phyloP scores from a whole-genome alignment of 257 asterid species.

The Gentiana straminea region DNA sequence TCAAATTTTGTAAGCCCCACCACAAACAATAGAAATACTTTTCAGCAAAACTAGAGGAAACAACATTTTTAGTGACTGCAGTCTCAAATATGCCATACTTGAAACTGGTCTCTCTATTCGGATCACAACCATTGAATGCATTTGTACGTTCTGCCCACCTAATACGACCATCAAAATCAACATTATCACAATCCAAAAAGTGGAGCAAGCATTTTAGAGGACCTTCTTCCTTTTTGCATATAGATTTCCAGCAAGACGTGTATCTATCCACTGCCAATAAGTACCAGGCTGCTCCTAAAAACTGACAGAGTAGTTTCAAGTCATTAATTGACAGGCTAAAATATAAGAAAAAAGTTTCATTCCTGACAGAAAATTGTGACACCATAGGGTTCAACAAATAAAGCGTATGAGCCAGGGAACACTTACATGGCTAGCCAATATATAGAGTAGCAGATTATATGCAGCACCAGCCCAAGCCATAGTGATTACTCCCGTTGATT shows the following conservation, averaged over 20 bases:
- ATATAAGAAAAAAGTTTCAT: no score
- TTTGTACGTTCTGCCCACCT: conserved; percentile 51
- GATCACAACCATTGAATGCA: conserved; percentile 66
- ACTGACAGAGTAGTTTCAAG: conserved; percentile 25
- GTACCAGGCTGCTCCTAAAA: conserved; percentile 94
- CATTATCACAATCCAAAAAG: conserved; percentile 50
- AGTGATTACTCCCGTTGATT: conserved; percentile 96
- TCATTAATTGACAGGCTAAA: no score
- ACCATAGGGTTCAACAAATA: no score
- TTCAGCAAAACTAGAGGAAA: conserved; percentile 57
- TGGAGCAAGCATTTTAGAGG: conserved; percentile 43
- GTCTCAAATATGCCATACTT: conserved; percentile 71
- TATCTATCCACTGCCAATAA: conserved; percentile 80
- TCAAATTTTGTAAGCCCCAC: conserved; percentile 96
- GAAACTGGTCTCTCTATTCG: conserved; percentile 38
- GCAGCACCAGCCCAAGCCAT: conserved; percentile 99
- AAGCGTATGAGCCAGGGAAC: background rate
- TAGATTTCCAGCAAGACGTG: conserved; percentile 82
- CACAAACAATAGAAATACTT: conserved; percentile 91
- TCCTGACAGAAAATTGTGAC: background rate
- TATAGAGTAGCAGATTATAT: conserved; percentile 80
- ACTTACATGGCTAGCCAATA: conserved; percentile 97
- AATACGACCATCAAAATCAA: conserved; percentile 16
- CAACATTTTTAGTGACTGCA: conserved; percentile 70
- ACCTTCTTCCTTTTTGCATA: conserved; percentile 49